Conservation (phyloP, 306 rosid species). For the Cucurbita moschata region DNA sequence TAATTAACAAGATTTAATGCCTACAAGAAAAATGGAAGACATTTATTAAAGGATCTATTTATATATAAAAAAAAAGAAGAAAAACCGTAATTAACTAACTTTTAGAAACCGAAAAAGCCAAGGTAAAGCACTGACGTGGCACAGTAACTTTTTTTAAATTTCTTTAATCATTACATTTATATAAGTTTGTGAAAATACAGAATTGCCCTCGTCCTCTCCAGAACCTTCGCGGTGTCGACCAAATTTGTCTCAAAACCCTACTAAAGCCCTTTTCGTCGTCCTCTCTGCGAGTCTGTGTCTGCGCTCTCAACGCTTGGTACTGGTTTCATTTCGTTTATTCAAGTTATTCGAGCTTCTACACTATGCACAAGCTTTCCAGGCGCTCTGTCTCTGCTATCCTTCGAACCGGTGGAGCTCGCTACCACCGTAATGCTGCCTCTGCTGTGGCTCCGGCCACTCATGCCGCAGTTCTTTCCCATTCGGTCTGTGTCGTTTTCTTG, state of each 20-base stretch:
- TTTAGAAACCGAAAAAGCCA: too few species aligned
- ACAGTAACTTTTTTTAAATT: not conserved
- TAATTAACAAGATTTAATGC: too few species aligned
- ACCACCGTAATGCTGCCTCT: slow-evolving; percentile 20
- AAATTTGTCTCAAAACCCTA: slow-evolving; percentile 18
- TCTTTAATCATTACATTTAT: not conserved
- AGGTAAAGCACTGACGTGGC: too few species aligned
- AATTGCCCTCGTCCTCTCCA: slow-evolving; percentile 23
- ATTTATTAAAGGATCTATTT: too few species aligned
- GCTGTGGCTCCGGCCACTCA: slow-evolving; percentile 26
- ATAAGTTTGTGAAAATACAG: not conserved
- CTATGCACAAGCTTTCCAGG: slow-evolving; percentile 54
- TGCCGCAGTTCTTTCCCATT: slow-evolving; percentile 14
- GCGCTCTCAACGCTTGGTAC: not conserved
- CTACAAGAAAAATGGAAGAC: too few species aligned
- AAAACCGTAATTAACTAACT: not conserved
- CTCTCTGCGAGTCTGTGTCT: not conserved
- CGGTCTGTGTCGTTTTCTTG: slow-evolving; percentile 14
- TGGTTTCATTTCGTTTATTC: not conserved
- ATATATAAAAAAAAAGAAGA: too few species aligned
- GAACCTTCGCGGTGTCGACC: slow-evolving; percentile 44
- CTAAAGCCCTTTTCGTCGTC: slow-evolving; percentile 42
- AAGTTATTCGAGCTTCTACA: not conserved
- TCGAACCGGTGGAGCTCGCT: slow-evolving; percentile 33
- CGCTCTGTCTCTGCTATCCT: slow-evolving; percentile 50